Base-by-base conservation (phyloP, 2,329 filamentous ascomycete genomes). In the Penicillium sp. region DNA sequence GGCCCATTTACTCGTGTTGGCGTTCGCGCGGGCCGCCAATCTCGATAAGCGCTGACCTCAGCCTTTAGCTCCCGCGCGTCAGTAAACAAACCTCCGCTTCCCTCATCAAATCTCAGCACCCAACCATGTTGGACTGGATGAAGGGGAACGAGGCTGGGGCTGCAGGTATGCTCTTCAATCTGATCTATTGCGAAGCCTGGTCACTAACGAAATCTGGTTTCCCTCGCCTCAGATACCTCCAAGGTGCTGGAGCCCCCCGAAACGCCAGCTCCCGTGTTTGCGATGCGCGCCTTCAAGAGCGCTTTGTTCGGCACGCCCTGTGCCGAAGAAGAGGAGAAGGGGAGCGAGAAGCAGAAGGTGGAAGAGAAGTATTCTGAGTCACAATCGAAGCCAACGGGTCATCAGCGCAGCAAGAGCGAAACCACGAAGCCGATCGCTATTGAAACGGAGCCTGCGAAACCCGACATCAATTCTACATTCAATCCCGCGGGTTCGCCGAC, bases 181-280 rank as follows among this genome's bases (percentile, higher is more conserved):
- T 31, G 19, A 27, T 37, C 9, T 22, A 16, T 18, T 46, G 4
- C 36, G 6, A 19, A 39, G 13, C 4, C 18, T 13, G 22, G 14
- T 56, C 41, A 11, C 37, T 60, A 7, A 50, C 6, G 16, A 39
- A 27, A 49, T 37, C 50, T 16, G 6, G 6, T 31, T 22, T 24
- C n/a, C n/a, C 7, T 31, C 59, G 24, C 49, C 35, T 46, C 50
- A 76, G 74, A 73, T 60, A 68, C 71, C 61, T 88, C 77, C 82
- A 86, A 73, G 82, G 82, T 72, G 59, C 69, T 82, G 59, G 85
- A 87, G 43, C 77, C 82, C 6, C 86, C 85, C 51, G 85, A 87
- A 64, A 89, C 87, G 1, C 87, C 87, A 9, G 87, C 86, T 49
- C 86, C 86, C 49, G 80, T 88, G 22, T 89, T 89, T 70, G 86